Conservation (phyloP, 2,329 filamentous ascomycete genomes). For the Lachnellula willkommii region DNA sequence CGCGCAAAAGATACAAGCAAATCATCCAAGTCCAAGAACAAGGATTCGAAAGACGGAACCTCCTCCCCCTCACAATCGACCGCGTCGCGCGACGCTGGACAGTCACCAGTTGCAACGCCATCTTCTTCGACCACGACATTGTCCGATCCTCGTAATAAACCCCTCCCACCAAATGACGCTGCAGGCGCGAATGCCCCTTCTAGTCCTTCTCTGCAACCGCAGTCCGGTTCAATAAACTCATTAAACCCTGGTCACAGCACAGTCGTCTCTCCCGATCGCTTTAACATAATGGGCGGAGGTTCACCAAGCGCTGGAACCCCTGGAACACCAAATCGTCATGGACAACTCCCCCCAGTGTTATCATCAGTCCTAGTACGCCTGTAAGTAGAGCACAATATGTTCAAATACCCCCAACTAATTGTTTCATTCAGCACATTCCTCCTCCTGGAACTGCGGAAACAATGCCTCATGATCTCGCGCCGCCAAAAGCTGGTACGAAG, state of each 20-base stretch:
- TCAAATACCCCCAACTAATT: constrained; percentile 2
- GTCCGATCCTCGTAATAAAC: constrained; percentile 80
- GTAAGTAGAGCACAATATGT: constrained; percentile 48
- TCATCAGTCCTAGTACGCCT: constrained; percentile 91
- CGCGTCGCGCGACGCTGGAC: constrained; percentile 47
- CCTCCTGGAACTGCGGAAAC: constrained; percentile 92
- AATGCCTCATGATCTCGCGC: constrained; percentile 94
- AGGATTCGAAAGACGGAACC: constrained; percentile 68
- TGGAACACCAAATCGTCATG: constrained; percentile 59
- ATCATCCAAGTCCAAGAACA: constrained; percentile 67
- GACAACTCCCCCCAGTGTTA: constrained; percentile 75
- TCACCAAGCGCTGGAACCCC: constrained; percentile 40
- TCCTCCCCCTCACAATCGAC: constrained; percentile 62
- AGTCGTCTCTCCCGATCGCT: constrained; percentile 38
- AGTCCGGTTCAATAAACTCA: constrained; percentile 29
- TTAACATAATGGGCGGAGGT: constrained; percentile 35
- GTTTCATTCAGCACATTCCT: constrained; percentile 66
- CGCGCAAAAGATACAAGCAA: constrained; percentile 81
- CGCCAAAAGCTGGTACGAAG: constrained; percentile 87
- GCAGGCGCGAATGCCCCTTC: constrained; percentile 17
- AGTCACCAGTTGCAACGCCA: constrained; percentile 66
- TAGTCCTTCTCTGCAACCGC: constrained; percentile 25
- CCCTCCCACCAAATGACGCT: constrained; percentile 54
- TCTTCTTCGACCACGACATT: constrained; percentile 85
- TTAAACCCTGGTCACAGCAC: constrained; percentile 26